Conservation (phyloP, 805 yeast genomes). For the Blastobotrys chiropterorum region DNA sequence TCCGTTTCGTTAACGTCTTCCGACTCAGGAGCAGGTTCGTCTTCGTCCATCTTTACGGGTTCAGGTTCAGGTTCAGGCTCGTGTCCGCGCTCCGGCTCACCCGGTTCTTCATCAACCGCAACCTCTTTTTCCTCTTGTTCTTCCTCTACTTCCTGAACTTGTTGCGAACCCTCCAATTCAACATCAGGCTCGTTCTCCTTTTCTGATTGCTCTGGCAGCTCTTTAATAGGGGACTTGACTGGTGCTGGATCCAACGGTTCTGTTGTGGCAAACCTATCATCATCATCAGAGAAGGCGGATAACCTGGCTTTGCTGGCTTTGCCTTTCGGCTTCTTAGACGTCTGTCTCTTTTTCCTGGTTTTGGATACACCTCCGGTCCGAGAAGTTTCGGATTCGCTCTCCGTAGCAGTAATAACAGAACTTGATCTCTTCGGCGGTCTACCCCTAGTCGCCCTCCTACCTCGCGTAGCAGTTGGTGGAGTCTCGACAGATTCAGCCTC, state of each 20-base stretch:
- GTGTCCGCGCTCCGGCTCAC: constrained; percentile 8
- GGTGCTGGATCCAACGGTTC: background rate
- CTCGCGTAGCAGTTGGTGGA: background rate
- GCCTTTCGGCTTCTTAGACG: background rate
- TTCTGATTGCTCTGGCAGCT: background rate
- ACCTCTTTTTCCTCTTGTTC: background rate
- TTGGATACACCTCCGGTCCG: background rate
- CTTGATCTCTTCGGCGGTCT: background rate
- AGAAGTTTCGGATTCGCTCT: background rate
- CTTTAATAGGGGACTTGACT: background rate
- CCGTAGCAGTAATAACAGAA: background rate
- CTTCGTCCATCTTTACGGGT: too few relatives aligned
- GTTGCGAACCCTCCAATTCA: background rate
- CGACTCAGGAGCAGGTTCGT: background rate
- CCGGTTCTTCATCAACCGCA: constrained; percentile 1
- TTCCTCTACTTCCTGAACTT: background rate
- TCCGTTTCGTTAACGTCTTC: constrained; percentile 5
- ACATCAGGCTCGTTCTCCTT: background rate
- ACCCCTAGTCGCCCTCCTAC: background rate
- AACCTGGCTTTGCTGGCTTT: background rate
- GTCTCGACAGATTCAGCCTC: background rate
- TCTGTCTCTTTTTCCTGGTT: background rate
- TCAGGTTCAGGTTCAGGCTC: constrained; percentile 4
- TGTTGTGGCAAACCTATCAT: background rate
- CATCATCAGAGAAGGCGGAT: background rate